These are phyloP conservation scores for Umbelopsis sp. DNA, from an alignment of 192 early-diverging fungal genomes.

Conservation along the genomic window DNA sequence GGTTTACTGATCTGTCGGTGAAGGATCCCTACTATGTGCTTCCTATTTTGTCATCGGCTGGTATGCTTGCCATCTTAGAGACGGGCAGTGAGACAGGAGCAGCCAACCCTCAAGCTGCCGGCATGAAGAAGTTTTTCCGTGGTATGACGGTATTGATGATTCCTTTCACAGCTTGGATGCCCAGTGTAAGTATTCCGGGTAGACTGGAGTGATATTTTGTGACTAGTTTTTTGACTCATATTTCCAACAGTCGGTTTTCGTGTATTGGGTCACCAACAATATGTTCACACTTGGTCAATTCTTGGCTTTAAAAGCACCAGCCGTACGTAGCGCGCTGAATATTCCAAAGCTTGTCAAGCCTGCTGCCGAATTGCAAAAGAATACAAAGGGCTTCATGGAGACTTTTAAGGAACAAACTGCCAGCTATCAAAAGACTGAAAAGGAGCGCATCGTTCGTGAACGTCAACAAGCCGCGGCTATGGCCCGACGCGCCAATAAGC, in stretches of 20 bases:
- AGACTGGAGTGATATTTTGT: slow-evolving; percentile 17
- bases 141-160: slow-evolving; percentile 45
- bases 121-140: slow-evolving; percentile 53
- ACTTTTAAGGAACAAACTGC: slow-evolving; percentile 46
- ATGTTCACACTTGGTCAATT: slow-evolving; percentile 72
- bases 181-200: slow-evolving; percentile 39
- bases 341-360: slow-evolving; percentile 60
- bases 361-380: slow-evolving; percentile 44
- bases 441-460: slow-evolving; percentile 39
- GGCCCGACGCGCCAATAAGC: slow-evolving; percentile 38
- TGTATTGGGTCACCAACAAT: slow-evolving; percentile 87
- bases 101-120: slow-evolving; percentile 39
- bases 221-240: slow-evolving; percentile 28
- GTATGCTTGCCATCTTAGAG: slow-evolving; percentile 77
- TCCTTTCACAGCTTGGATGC: slow-evolving; percentile 53
- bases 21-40: slow-evolving; percentile 84
- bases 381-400: slow-evolving; percentile 46
- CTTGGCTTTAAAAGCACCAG: slow-evolving; percentile 58
- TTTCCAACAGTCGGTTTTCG: slow-evolving; percentile 68
- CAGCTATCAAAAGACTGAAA: slow-evolving; percentile 33
- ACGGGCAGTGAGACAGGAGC: slow-evolving; percentile 45
- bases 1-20: slow-evolving; percentile 85
- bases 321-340: slow-evolving; percentile 57
- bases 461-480: slow-evolving; percentile 41
- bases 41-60: slow-evolving; percentile 69